Conservation (phyloP, 2,329 filamentous ascomycete species). For the Biscogniauxia sp. region DNA sequence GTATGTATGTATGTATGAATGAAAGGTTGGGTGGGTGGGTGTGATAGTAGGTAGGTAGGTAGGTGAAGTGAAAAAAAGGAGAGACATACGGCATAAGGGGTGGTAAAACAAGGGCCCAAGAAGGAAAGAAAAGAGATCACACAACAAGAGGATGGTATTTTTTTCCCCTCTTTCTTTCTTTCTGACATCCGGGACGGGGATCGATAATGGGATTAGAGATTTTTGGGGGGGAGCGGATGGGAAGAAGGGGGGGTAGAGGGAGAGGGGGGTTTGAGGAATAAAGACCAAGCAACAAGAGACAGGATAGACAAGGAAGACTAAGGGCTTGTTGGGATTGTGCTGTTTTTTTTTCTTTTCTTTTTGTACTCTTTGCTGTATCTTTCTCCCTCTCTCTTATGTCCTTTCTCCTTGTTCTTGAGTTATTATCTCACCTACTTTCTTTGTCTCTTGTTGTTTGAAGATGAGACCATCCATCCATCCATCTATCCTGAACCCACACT, state of each 20-base stretch:
- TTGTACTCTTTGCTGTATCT: not conserved
- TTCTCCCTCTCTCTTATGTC: slow-evolving; percentile 5
- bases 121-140: not conserved
- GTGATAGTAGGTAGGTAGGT: not conserved
- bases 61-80: too few species aligned
- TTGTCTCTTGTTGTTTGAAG: slow-evolving; percentile 1
- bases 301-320: slow-evolving; percentile 23
- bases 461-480: not conserved
- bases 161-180: too few species aligned
- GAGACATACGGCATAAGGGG: not conserved
- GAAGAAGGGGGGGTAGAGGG: not conserved
- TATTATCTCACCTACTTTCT: slow-evolving; percentile 15
- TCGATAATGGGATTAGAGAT: slow-evolving; percentile 8
- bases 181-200: not conserved
- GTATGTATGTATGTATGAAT: too few species aligned
- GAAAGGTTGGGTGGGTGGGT: too few species aligned
- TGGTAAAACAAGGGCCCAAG: not conserved
- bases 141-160: not conserved
- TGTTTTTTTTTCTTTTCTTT: not conserved
- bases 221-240: not conserved
- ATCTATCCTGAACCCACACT: too few species aligned
- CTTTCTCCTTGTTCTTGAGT: slow-evolving; percentile 2
- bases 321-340: slow-evolving; percentile 28
- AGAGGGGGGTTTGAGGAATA: slow-evolving; percentile 8
- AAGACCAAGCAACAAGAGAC: slow-evolving; percentile 14